phyloP scores from a whole-genome alignment of 495 filamentous ascomycete species.

The Penicillium arizonense region DNA sequence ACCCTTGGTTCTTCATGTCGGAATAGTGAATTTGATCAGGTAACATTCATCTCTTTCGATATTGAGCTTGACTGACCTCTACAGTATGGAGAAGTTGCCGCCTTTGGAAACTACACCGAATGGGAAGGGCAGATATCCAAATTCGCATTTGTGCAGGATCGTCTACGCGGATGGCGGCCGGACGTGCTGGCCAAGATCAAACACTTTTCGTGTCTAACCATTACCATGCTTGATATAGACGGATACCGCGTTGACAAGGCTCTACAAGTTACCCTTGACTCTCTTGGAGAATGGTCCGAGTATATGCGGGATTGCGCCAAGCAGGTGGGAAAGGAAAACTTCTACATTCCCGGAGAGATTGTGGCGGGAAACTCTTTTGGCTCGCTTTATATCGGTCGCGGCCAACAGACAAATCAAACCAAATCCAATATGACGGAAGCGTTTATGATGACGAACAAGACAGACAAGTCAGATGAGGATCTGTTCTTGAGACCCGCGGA shows the following conservation, averaged over 20 bases:
- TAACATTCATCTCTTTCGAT: constrained; percentile 7
- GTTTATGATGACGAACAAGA: constrained; percentile 18
- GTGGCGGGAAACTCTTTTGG: constrained; percentile 36
- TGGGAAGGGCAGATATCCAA: constrained; percentile 36
- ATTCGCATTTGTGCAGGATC: constrained; percentile 41
- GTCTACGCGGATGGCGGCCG: constrained; percentile 37
- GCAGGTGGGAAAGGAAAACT: constrained; percentile 43
- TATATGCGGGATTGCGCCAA: constrained; percentile 40
- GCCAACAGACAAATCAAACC: constrained; percentile 30
- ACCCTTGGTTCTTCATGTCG: constrained; percentile 14
- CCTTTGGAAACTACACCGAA: constrained; percentile 41
- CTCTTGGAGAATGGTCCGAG: constrained; percentile 42
- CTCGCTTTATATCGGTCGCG: constrained; percentile 35
- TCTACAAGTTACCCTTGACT: constrained; percentile 45
- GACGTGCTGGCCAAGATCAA: constrained; percentile 35
- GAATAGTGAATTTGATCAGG: constrained; percentile 22
- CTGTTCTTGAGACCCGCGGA: constrained; percentile 29
- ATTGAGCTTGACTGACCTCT: constrained; percentile 4
- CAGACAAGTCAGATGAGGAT: constrained; percentile 16
- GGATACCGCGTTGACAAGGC: constrained; percentile 51
- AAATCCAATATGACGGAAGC: constrained; percentile 22
- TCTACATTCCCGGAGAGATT: constrained; percentile 49
- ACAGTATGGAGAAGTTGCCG: constrained; percentile 34
- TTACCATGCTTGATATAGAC: constrained; percentile 48
- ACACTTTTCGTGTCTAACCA: constrained; percentile 37